Evolutionary conservation across 805 yeast genomes (phyloP).

Genomic region (Candida quercuum): DNA sequence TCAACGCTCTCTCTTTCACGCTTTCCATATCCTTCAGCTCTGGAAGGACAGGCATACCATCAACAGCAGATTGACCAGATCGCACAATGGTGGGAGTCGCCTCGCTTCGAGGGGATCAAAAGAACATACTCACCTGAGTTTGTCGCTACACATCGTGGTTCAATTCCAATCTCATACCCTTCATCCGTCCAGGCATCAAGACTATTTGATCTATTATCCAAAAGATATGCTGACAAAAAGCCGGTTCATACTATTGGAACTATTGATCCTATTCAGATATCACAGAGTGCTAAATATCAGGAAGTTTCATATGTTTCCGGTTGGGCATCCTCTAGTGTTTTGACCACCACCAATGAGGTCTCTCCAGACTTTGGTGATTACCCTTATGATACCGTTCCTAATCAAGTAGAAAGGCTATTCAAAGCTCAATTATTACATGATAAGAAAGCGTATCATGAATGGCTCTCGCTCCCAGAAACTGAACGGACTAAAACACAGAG

Average conservation of each 20-base stretch:
- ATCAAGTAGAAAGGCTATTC: conserved; percentile 54
- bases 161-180: conserved; percentile 33
- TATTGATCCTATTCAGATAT: conserved; percentile 57
- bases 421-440: conserved; percentile 57
- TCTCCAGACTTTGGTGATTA: conserved; percentile 66
- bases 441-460: conserved; percentile 39
- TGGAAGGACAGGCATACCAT: conserved; percentile 12
- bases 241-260: conserved; percentile 59
- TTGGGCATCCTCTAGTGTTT: conserved; percentile 53
- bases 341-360: conserved; percentile 58
- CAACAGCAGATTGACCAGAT: conserved; percentile 30
- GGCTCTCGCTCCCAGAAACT: conserved; percentile 23
- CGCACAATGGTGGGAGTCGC: conserved; percentile 44
- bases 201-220: conserved; percentile 39
- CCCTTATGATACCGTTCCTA: conserved; percentile 67
- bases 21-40: conserved; percentile 18
- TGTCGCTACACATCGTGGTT: conserved; percentile 50
- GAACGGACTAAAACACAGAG: conserved; percentile 14
- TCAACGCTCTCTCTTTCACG: conserved; percentile 8
- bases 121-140: conserved; percentile 49
- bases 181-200: conserved; percentile 52
- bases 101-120: conserved; percentile 40
- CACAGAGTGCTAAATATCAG: conserved; percentile 48
- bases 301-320: conserved; percentile 54
- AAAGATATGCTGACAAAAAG: conserved; percentile 31